These are phyloP conservation scores for Trametes meyenii DNA, from an alignment of 768 basidiomycete species.

Conservation along the genomic window DNA sequence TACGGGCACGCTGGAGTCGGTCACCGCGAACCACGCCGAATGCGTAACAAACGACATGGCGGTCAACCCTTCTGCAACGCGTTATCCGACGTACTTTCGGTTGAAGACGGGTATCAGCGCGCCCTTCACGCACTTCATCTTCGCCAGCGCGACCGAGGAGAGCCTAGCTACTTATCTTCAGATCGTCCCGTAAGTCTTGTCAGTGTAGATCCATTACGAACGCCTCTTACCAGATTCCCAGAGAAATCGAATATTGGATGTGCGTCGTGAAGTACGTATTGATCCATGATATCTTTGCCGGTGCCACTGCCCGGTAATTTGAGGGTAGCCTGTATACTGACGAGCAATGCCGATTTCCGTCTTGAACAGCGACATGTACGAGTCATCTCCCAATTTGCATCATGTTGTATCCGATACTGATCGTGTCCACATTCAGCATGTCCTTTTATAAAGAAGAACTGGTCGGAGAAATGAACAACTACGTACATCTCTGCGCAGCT, in stretches of 20 bases:
- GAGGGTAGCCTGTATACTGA: too few species aligned
- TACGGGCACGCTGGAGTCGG: slow-evolving; percentile 39
- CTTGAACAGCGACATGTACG: slow-evolving; percentile 13
- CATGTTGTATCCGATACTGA: not conserved
- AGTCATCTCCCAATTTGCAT: too few species aligned
- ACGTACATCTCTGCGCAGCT: slow-evolving; percentile 22
- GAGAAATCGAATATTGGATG: slow-evolving; percentile 20
- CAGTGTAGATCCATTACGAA: too few species aligned
- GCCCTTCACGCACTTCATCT: slow-evolving; percentile 40
- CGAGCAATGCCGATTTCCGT: not conserved
- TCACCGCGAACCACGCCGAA: slow-evolving; percentile 40
- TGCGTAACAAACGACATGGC: slow-evolving; percentile 33
- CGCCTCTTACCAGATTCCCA: not conserved
- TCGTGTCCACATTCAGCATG: slow-evolving; percentile 5
- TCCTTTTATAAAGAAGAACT: slow-evolving; percentile 28
- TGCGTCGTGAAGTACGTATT: slow-evolving; percentile 13
- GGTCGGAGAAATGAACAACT: slow-evolving; percentile 21
- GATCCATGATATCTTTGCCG: too few species aligned
- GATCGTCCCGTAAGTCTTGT: slow-evolving; percentile 37
- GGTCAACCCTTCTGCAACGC: slow-evolving; percentile 30
- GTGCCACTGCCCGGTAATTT: not conserved
- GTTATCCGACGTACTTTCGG: slow-evolving; percentile 34
- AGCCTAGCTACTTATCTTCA: slow-evolving; percentile 37
- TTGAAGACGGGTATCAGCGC: slow-evolving; percentile 39
- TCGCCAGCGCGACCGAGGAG: slow-evolving; percentile 33